These are phyloP conservation scores for Chloris gayana DNA, from an alignment of 176 grass and related monocot genomes.

Conservation along the genomic window DNA sequence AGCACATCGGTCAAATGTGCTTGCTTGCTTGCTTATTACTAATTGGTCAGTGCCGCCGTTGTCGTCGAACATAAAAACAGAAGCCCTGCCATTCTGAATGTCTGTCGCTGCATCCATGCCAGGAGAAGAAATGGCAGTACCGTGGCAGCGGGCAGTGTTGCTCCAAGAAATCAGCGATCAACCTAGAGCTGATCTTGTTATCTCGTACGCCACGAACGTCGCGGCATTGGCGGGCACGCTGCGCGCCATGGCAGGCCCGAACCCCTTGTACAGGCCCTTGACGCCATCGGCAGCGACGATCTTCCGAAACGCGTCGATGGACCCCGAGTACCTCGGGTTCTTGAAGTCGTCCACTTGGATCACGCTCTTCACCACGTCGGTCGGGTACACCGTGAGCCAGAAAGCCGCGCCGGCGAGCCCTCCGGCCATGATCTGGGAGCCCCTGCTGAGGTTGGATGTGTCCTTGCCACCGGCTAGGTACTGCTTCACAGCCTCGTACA, in stretches of 20 bases:
- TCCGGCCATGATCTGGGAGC: constrained; percentile 69
- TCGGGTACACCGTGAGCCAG: constrained; percentile 74
- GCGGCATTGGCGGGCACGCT: constrained; percentile 86
- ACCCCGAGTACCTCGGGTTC: constrained; percentile 74
- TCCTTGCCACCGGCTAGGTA: constrained; percentile 66
- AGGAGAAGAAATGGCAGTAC: constrained; percentile 30
- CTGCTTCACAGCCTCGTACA: constrained; percentile 78
- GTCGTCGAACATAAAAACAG: not conserved
- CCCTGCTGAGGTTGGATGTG: constrained; percentile 67
- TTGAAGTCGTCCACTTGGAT: constrained; percentile 94
- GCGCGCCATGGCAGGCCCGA: constrained; percentile 86
- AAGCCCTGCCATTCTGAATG: constrained; percentile 12
- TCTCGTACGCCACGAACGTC: constrained; percentile 82
- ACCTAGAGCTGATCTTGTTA: constrained; percentile 61
- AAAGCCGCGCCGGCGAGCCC: constrained; percentile 69
- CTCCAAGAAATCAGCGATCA: constrained; percentile 32
- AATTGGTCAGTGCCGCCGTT: constrained; percentile 30
- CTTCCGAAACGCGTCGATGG: constrained; percentile 63
- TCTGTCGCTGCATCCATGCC: constrained; percentile 6
- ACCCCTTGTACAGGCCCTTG: constrained; percentile 90
- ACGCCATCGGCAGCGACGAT: constrained; percentile 72
- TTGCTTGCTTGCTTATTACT: not conserved
- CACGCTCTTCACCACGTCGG: constrained; percentile 90
- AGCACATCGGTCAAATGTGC: not conserved
- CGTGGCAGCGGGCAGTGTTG: no score